phyloP scores from a whole-genome alignment of 768 basidiomycete genomes.

The Phlebiopsis flavidoalba region DNA sequence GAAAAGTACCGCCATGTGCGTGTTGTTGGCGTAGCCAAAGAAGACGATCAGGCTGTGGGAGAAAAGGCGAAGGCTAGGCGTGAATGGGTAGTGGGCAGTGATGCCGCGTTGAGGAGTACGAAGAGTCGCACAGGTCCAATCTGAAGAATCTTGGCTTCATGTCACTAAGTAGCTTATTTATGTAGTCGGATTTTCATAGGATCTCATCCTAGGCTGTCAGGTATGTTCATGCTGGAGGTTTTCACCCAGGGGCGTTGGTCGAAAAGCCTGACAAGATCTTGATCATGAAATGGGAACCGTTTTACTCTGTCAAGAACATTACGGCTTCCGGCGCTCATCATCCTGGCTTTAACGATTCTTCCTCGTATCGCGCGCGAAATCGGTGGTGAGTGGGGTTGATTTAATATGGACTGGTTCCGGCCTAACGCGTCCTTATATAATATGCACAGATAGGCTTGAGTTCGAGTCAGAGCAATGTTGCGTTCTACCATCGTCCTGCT shows the following conservation, averaged over 20 bases:
- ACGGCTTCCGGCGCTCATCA: too few relatives aligned
- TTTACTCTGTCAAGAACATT: too few relatives aligned
- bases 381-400: background rate
- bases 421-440: background rate
- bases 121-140: constrained; percentile 16
- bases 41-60: constrained; percentile 28
- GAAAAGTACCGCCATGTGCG: constrained; percentile 52
- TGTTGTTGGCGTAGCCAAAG: constrained; percentile 40
- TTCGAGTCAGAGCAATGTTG: background rate
- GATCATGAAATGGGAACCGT: too few relatives aligned
- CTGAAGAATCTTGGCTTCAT: background rate
- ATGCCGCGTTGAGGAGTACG: constrained; percentile 33
- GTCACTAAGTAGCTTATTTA: too few relatives aligned
- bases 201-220: too few relatives aligned
- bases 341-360: background rate
- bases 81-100: constrained; percentile 44
- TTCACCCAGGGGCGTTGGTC: too few relatives aligned
- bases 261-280: too few relatives aligned
- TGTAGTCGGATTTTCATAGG: too few relatives aligned
- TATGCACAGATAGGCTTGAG: background rate
- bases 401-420: background rate
- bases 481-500: background rate
- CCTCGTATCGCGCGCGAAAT: background rate
- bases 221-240: too few relatives aligned
- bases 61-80: constrained; percentile 35